These are phyloP conservation scores for Trypanosoma brucei DNA, from an alignment of 208 protist genomes.

Conservation along the genomic window DNA sequence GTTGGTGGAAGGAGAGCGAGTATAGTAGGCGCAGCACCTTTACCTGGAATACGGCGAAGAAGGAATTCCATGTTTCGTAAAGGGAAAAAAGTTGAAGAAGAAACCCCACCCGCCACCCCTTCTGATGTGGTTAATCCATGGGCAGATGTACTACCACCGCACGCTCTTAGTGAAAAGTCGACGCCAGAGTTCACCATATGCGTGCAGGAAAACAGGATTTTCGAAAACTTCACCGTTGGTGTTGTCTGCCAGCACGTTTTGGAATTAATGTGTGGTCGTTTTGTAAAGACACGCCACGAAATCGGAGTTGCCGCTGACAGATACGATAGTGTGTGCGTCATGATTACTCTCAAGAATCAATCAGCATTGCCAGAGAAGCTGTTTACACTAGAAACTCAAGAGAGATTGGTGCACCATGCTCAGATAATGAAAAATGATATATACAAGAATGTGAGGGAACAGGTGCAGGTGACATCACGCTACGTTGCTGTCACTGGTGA, in stretches of 20 bases:
- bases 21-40: neutral
- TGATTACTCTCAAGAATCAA: slow-evolving; percentile 27
- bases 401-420: slow-evolving; percentile 40
- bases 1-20: neutral
- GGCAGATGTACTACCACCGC: neutral
- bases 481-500: slow-evolving; percentile 55
- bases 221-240: slow-evolving; percentile 38
- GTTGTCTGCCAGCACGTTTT: slow-evolving; percentile 69
- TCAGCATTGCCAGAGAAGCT: slow-evolving; percentile 15
- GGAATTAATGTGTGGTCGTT: slow-evolving; percentile 35
- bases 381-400: slow-evolving; percentile 31
- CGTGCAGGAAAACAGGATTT: slow-evolving; percentile 64
- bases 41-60: neutral
- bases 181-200: slow-evolving; percentile 14
- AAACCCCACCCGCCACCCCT: neutral
- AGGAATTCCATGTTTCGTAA: neutral
- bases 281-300: slow-evolving; percentile 22
- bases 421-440: slow-evolving; percentile 53
- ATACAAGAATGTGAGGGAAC: slow-evolving; percentile 38
- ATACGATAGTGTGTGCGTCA: slow-evolving; percentile 39
- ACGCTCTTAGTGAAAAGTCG: neutral
- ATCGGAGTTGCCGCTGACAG: slow-evolving; percentile 34
- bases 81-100: neutral
- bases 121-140: neutral
- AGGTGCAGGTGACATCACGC: slow-evolving; percentile 57